Percentiles rank a stretch among this genome's conserved stretches.
These are phyloP conservation scores for Moricandia moricandioides DNA, from an alignment of 345 rosid genomes.

Conservation along the genomic window DNA sequence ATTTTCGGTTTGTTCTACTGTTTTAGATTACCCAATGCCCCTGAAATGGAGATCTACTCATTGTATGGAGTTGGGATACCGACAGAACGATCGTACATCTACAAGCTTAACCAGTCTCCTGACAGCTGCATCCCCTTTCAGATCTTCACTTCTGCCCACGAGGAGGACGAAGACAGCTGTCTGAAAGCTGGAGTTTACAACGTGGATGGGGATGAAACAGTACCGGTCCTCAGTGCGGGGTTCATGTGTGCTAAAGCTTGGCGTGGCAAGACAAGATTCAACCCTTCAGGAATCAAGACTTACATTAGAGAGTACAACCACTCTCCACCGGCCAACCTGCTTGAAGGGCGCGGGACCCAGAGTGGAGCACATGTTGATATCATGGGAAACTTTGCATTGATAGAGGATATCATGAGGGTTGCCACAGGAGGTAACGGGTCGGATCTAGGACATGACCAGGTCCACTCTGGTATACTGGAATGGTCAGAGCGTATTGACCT, in stretches of 20 bases:
- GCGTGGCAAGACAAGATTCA: slow-evolving; percentile 91
- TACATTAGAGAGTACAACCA: slow-evolving; percentile 76
- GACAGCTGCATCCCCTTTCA: slow-evolving; percentile 91
- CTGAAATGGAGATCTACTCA: slow-evolving; percentile 87
- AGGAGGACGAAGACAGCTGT: slow-evolving; percentile 59
- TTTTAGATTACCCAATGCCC: slow-evolving; percentile 84
- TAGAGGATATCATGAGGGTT: slow-evolving; percentile 79
- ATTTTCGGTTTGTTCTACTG: slow-evolving; percentile 19
- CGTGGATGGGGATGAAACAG: slow-evolving; percentile 91
- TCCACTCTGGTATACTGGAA: slow-evolving; percentile 70
- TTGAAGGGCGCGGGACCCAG: slow-evolving; percentile 90
- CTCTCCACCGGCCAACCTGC: slow-evolving; percentile 77
- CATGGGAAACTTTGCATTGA: slow-evolving; percentile 94
- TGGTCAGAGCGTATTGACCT: slow-evolving; percentile 82
- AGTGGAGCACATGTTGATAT: slow-evolving; percentile 94
- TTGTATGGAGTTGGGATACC: slow-evolving; percentile 93
- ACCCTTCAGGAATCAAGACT: slow-evolving; percentile 78
- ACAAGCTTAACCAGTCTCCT: slow-evolving; percentile 62
- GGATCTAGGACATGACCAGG: slow-evolving; percentile 79
- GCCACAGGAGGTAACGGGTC: slow-evolving; percentile 87
- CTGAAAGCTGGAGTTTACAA: slow-evolving; percentile 79
- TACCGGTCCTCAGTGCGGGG: slow-evolving; percentile 84
- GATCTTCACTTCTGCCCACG: slow-evolving; percentile 69
- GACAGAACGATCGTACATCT: slow-evolving; percentile 85
- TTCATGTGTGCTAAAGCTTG: slow-evolving; percentile 95